A percentile compares a stretch with the other conserved stretches of the same genome.
Conservation (phyloP, 1,284 basidiomycete genomes). For the Ganoderma multipileum region DNA sequence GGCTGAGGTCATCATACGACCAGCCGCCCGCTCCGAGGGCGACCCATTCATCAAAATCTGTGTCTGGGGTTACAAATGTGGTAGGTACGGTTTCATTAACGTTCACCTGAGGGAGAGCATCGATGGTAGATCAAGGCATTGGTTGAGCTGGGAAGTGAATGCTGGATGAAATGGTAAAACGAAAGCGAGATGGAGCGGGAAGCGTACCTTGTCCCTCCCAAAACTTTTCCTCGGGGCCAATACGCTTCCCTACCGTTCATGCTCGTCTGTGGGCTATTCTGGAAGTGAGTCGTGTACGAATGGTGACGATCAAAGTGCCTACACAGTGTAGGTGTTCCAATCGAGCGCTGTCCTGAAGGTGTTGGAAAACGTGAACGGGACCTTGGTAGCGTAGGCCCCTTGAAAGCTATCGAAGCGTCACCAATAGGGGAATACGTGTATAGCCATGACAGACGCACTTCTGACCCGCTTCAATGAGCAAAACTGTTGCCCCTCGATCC, state of each 20-base stretch:
- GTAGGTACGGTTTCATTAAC: too few relatives aligned
- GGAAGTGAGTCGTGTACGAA: background rate
- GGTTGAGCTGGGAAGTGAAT: conserved; percentile 17
- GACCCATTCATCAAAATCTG: conserved; percentile 51
- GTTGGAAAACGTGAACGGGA: background rate
- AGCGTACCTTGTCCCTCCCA: conserved; percentile 31
- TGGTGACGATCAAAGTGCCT: too few relatives aligned
- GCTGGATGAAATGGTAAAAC: background rate
- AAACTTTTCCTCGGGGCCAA: conserved; percentile 27
- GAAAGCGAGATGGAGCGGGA: background rate
- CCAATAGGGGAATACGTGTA: background rate
- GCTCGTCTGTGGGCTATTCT: conserved; percentile 23
- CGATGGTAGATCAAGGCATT: conserved; percentile 33
- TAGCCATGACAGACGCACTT: background rate
- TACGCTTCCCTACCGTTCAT: conserved; percentile 24
- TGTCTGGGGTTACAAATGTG: background rate
- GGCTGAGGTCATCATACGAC: conserved; percentile 42
- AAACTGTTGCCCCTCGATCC: background rate
- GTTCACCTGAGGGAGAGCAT: conserved; percentile 29
- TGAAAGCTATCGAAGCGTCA: background rate
- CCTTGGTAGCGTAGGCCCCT: background rate
- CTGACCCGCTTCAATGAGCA: conserved; percentile 13
- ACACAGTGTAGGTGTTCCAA: background rate
- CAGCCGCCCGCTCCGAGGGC: conserved; percentile 45
- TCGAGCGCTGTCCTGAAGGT: background rate